Percentiles rank a stretch among this genome's conserved stretches.
phyloP scores from a whole-genome alignment of 176 grass and related monocot genomes.

The Oryza punctata region DNA sequence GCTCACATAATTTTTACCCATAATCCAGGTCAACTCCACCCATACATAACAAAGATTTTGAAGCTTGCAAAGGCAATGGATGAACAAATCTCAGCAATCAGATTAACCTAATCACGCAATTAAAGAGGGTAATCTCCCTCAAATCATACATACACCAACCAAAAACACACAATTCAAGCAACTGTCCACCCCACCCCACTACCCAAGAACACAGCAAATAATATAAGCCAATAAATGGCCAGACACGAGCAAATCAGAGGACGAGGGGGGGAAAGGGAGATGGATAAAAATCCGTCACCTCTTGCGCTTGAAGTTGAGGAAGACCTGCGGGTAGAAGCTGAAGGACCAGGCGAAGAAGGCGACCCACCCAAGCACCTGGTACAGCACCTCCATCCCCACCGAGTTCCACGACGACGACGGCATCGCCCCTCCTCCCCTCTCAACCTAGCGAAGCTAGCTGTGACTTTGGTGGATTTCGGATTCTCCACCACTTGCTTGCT shows the following conservation, averaged over 20 bases:
- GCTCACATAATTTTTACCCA: not conserved
- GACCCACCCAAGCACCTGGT: constrained; percentile 90
- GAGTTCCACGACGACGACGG: constrained; percentile 92
- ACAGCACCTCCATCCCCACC: constrained; percentile 63
- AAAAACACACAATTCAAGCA: not conserved
- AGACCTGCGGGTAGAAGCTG: constrained; percentile 94
- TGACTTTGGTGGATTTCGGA: not conserved
- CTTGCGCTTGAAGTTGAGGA: constrained; percentile 91
- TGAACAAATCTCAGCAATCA: not conserved
- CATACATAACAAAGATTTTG: not conserved
- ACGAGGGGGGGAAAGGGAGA: not conserved
- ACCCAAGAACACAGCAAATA: not conserved
- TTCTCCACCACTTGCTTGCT: not conserved
- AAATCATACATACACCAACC: not conserved
- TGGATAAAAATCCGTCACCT: constrained; percentile 39
- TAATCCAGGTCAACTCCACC: too few relatives aligned
- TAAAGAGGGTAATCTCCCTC: not conserved
- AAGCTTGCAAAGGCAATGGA: constrained; percentile 1
- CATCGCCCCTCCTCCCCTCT: not conserved
- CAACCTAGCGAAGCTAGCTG: not conserved
- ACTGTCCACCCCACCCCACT: too few relatives aligned
- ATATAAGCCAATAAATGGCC: not conserved
- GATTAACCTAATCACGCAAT: not conserved
- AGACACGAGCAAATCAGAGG: not conserved
- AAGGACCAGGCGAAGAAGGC: constrained; percentile 94